Base-by-base conservation (phyloP, 1,284 basidiomycete species). In the Macrocystidia cucumis region DNA sequence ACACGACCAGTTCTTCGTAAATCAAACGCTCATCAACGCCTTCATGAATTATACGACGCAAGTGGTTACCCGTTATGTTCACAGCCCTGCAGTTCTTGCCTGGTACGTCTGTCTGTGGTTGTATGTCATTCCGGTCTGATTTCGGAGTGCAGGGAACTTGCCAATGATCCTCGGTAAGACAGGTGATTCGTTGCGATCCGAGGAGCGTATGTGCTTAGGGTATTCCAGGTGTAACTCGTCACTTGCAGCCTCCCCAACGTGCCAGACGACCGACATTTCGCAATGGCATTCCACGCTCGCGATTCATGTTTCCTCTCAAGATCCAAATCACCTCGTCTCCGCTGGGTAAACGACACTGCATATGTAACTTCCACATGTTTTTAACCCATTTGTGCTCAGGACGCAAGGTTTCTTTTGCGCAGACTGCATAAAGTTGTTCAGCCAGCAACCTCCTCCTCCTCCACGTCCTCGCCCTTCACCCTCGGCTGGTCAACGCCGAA, bases 321-420 rank as follows among this genome's bases (percentile, higher is more conserved):
- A 84, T 47, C 68, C 71, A 3, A 78, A 82, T 45, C 81, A 84
- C 51, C 56, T 83, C 27, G 61, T 81, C 30, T 63, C 75, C 6
- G 63, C 77, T 24, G 79, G 81, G 72, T 78, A 48, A 43, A 31
- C 8, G 4, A 17, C 19, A 3, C 13, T 19, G 22, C 5, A 8
- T 6, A 9, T 9, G 9, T 26, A 11, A 26, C 14, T 28, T n/a
- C 21, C 4, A 12, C 1, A 9, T 16, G 19, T 11, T 33, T 29
- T 5, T 28, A 13, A 22, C 18, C 3, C 9, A 22, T 19, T 32
- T 13, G n/a, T 34, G 34, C 35, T n/a, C 42, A 81, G 78, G 17
- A 59, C 58, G 21, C 67, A 69, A 43, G 79, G 79, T 8, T 82
- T 73, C 49, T 55, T 72, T 33, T 83, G 79, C 42, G 48, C 55